Conservation (phyloP, 2,329 filamentous ascomycete species). For the Hypoxylon sp. region DNA sequence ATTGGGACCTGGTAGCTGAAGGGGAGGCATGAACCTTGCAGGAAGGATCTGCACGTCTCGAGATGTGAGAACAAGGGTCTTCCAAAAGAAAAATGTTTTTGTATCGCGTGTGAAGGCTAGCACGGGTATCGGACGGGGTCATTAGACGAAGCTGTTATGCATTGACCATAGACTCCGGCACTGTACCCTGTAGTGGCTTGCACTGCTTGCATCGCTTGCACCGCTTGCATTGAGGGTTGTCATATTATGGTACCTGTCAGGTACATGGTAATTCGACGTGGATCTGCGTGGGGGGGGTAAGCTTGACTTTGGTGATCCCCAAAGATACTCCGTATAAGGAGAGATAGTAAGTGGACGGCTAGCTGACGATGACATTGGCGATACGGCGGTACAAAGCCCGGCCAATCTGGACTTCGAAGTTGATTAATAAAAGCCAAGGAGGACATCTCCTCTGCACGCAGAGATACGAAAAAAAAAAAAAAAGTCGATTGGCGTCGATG, state of each 20-base stretch:
- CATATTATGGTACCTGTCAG: slow-evolving; percentile 26
- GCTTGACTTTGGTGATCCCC: slow-evolving; percentile 20
- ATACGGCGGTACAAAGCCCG: slow-evolving; percentile 24
- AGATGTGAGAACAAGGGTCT: slow-evolving; percentile 32
- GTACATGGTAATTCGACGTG: slow-evolving; percentile 28
- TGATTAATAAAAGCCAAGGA: slow-evolving; percentile 24
- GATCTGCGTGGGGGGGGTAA: slow-evolving; percentile 31
- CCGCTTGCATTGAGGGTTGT: slow-evolving; percentile 24
- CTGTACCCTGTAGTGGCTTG: slow-evolving; percentile 27
- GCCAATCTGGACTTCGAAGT: slow-evolving; percentile 18
- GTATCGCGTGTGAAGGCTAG: slow-evolving; percentile 21
- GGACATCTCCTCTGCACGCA: slow-evolving; percentile 7
- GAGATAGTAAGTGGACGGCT: slow-evolving; percentile 17
- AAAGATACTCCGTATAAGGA: slow-evolving; percentile 29
- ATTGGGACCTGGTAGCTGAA: slow-evolving; percentile 32
- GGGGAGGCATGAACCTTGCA: slow-evolving; percentile 18
- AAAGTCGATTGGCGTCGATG: slow-evolving; percentile 14
- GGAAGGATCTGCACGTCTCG: slow-evolving; percentile 31
- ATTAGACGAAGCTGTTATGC: slow-evolving; percentile 32
- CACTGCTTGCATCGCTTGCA: slow-evolving; percentile 1
- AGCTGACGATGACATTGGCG: slow-evolving; percentile 29
- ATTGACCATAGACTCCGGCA: slow-evolving; percentile 25
- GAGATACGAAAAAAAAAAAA: too few species aligned
- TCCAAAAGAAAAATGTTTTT: slow-evolving; percentile 23
- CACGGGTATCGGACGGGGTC: slow-evolving; percentile 18